These are phyloP conservation scores for Punica granatum DNA, from an alignment of 345 rosid species.

Conservation along the genomic window DNA sequence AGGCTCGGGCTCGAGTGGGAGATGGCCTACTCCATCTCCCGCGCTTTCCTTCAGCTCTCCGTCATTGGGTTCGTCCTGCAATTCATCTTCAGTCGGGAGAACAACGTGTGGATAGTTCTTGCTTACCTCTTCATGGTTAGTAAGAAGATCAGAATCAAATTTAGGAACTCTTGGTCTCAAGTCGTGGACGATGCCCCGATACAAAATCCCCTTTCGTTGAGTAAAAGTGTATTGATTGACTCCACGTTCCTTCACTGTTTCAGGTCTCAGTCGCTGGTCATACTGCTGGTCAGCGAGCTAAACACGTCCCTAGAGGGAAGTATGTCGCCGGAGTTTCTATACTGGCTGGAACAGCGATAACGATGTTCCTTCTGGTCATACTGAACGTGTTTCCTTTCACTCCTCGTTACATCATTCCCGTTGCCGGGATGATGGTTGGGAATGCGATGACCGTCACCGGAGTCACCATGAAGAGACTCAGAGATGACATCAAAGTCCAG, in stretches of 20 bases:
- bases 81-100: constrained; percentile 59
- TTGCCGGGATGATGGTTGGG: constrained; percentile 96
- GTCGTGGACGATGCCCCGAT: no score
- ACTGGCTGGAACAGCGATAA: constrained; percentile 54
- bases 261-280: constrained; percentile 82
- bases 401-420: constrained; percentile 79
- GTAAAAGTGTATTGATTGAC: no score
- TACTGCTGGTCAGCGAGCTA: constrained; percentile 80
- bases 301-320: constrained; percentile 71
- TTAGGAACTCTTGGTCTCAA: no score
- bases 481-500: constrained; percentile 79
- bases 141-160: no score
- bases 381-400: constrained; percentile 86
- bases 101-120: constrained; percentile 58
- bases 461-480: constrained; percentile 81
- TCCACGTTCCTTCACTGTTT: background rate
- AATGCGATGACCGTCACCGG: constrained; percentile 94
- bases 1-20: constrained; percentile 69
- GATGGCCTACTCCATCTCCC: constrained; percentile 61
- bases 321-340: constrained; percentile 70
- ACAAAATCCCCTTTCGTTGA: no score
- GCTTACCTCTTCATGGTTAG: constrained; percentile 87
- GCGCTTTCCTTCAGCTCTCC: constrained; percentile 81
- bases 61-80: constrained; percentile 84
- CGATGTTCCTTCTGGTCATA: constrained; percentile 57